A percentile compares a stretch with the other conserved stretches of the same genome.
These are phyloP conservation scores for Kwoniella shandongensis DNA, from an alignment of 768 basidiomycete genomes.

Conservation along the genomic window DNA sequence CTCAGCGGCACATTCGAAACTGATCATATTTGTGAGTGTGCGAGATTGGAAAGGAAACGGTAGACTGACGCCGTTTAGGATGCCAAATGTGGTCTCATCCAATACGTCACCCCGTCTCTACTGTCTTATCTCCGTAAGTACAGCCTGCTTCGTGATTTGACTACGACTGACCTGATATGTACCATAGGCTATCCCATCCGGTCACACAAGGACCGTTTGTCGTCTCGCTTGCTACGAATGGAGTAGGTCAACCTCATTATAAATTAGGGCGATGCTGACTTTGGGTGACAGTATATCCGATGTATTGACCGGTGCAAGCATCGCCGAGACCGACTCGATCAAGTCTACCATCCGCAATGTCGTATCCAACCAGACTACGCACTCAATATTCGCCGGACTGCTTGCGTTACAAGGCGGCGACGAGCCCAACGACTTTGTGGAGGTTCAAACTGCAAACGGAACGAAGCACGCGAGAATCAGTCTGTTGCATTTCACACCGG, in stretches of 20 bases:
- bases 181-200: constrained; percentile 20
- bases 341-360: constrained; percentile 4
- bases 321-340: constrained; percentile 10
- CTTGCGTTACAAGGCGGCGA: constrained; percentile 1
- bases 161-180: background rate
- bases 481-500: constrained; percentile 27
- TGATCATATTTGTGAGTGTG: constrained; percentile 25
- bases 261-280: background rate
- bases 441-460: constrained; percentile 1
- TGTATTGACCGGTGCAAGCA: constrained; percentile 10
- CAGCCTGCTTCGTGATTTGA: background rate
- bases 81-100: constrained; percentile 18
- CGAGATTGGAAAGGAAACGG: background rate
- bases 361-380: constrained; percentile 8
- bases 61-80: constrained; percentile 1
- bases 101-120: constrained; percentile 22
- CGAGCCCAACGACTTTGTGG: constrained; percentile 3
- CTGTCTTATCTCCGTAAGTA: constrained; percentile 25
- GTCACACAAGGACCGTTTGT: constrained; percentile 15
- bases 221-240: constrained; percentile 11
- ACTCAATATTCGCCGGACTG: constrained; percentile 23
- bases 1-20: constrained; percentile 26
- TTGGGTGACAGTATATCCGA: constrained; percentile 12
- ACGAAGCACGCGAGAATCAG: constrained; percentile 10
- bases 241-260: constrained; percentile 7